Conservation (phyloP, 192 early-diverging fungal species). For the Pilaira anomala region DNA sequence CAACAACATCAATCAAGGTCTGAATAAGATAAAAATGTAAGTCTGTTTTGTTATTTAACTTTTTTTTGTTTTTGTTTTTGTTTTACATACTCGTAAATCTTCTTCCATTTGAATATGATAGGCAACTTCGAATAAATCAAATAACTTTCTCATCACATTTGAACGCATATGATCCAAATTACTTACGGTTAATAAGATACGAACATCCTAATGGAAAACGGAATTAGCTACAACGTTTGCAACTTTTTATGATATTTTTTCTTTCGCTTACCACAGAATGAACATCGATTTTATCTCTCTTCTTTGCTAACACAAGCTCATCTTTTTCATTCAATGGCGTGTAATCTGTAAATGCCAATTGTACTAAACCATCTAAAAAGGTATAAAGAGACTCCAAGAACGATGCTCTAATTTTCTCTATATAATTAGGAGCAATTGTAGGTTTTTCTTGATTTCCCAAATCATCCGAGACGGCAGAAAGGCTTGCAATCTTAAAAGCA, state of each 20-base stretch:
- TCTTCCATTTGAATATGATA: constrained; percentile 58
- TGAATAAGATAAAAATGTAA: constrained; percentile 23
- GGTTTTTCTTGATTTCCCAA: constrained; percentile 34
- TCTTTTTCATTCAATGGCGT: constrained; percentile 31
- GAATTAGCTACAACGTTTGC: neutral
- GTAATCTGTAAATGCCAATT: constrained; percentile 57
- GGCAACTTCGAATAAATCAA: constrained; percentile 65
- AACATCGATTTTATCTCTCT: constrained; percentile 36
- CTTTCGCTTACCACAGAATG: constrained; percentile 36
- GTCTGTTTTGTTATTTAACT: neutral
- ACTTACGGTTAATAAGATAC: constrained; percentile 79
- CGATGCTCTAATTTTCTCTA: constrained; percentile 55
- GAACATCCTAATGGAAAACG: constrained; percentile 62
- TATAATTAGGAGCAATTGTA: constrained; percentile 46
- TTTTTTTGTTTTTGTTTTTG: too few species aligned
- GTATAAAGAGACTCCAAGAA: constrained; percentile 72
- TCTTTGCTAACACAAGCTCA: constrained; percentile 25
- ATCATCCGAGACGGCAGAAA: constrained; percentile 44
- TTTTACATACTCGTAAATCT: constrained; percentile 60
- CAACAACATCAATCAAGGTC: constrained; percentile 66
- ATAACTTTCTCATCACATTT: constrained; percentile 72
- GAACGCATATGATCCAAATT: constrained; percentile 75
- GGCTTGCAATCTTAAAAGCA: constrained; percentile 56
- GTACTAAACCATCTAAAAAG: constrained; percentile 81
- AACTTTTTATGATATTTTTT: constrained; percentile 7